Percentiles rank a stretch among this genome's conserved stretches.
Conservation (phyloP, 805 yeast species). For the Yamadazyma philogaea region DNA sequence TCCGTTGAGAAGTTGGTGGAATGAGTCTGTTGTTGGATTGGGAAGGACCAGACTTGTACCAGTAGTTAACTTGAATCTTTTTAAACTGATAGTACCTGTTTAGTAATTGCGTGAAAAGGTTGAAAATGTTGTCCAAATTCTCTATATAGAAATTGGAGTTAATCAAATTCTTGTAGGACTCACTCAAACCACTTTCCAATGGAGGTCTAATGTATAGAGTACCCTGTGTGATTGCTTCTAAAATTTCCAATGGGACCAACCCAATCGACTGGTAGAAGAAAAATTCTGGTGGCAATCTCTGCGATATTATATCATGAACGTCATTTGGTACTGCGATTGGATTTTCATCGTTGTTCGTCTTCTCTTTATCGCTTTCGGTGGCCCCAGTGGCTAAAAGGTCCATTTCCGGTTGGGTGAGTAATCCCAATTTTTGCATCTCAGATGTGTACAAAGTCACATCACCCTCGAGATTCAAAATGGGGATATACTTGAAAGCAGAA, state of each 20-base stretch:
- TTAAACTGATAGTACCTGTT: slow-evolving; percentile 84
- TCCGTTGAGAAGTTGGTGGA: slow-evolving; percentile 49
- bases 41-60: slow-evolving; percentile 47
- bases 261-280: slow-evolving; percentile 82
- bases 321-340: slow-evolving; percentile 61
- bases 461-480: slow-evolving; percentile 69
- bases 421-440: slow-evolving; percentile 39
- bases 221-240: slow-evolving; percentile 68
- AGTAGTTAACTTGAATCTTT: slow-evolving; percentile 51
- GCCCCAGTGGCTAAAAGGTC: neutral
- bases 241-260: slow-evolving; percentile 56
- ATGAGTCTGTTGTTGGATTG: slow-evolving; percentile 51
- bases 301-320: slow-evolving; percentile 76
- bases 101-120: slow-evolving; percentile 65
- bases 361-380: slow-evolving; percentile 1
- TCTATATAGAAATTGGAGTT: slow-evolving; percentile 43
- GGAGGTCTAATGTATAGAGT: slow-evolving; percentile 61
- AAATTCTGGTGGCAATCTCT: slow-evolving; percentile 81
- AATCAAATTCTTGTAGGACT: slow-evolving; percentile 57
- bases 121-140: slow-evolving; percentile 59
- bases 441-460: slow-evolving; percentile 54
- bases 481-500: slow-evolving; percentile 66
- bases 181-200: slow-evolving; percentile 57
- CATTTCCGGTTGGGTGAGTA: slow-evolving; percentile 17
- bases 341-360: neutral